Evolutionary conservation across 345 rosid species (phyloP).

Genomic region (Zanthoxylum bungeanum): DNA sequence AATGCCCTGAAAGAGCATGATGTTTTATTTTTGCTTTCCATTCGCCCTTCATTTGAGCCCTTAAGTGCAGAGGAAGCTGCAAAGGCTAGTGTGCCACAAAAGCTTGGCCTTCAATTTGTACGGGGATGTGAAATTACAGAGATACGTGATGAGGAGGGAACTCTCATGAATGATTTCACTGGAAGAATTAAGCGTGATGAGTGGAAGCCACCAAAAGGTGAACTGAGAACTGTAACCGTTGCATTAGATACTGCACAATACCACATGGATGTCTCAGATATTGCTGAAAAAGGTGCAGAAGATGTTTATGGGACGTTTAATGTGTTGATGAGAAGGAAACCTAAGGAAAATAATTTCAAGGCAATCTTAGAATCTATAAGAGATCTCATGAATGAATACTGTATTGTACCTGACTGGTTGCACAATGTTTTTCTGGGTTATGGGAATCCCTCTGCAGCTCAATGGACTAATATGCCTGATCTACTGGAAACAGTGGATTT

Average conservation of each 20-base stretch:
- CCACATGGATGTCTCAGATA: slow-evolving; percentile 92
- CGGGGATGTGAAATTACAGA: slow-evolving; percentile 96
- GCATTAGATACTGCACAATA: slow-evolving; percentile 97
- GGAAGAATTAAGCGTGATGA: slow-evolving; percentile 93
- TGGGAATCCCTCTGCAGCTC: slow-evolving; percentile 99
- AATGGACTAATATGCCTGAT: slow-evolving; percentile 98
- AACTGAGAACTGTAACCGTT: slow-evolving; percentile 81
- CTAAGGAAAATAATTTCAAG: slow-evolving; percentile 98
- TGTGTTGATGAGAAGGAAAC: slow-evolving; percentile 95
- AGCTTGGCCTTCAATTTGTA: slow-evolving; percentile 91
- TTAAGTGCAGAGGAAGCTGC: slow-evolving; percentile 92
- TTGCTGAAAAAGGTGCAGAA: slow-evolving; percentile 89
- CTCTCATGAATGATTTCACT: slow-evolving; percentile 94
- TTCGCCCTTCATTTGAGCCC: slow-evolving; percentile 92
- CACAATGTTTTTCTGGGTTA: slow-evolving; percentile 94
- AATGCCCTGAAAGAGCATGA: slow-evolving; percentile 97
- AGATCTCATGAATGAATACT: slow-evolving; percentile 99
- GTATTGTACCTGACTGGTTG: slow-evolving; percentile 98
- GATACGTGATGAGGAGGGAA: slow-evolving; percentile 89
- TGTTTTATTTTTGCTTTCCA: slow-evolving; percentile 85
- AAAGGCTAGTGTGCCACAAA: slow-evolving; percentile 87
- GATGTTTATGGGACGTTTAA: slow-evolving; percentile 92
- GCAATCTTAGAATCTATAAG: slow-evolving; percentile 98
- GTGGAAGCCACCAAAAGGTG: slow-evolving; percentile 99
- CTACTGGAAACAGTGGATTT: slow-evolving; percentile 84